These are phyloP conservation scores for Fusarium aywerte DNA, from an alignment of 2,329 filamentous ascomycete genomes.

Conservation along the genomic window DNA sequence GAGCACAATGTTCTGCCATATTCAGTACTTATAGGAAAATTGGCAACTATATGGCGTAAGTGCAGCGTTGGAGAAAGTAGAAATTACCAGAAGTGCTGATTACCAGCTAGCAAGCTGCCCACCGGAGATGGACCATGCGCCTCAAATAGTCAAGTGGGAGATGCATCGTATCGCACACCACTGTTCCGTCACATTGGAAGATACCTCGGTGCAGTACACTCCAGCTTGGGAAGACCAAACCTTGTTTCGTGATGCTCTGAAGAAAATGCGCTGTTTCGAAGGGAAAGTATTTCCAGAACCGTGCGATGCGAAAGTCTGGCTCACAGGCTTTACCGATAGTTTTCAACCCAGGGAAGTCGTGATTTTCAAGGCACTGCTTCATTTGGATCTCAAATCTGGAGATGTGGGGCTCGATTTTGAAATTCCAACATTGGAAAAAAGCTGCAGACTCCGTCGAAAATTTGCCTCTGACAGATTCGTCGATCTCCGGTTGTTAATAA, in stretches of 20 bases:
- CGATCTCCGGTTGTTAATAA: neutral
- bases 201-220: neutral
- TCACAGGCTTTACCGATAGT: neutral
- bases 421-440: neutral
- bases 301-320: neutral
- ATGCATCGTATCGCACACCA: neutral
- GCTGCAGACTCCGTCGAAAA: conserved; percentile 1
- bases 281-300: neutral
- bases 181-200: neutral
- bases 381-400: neutral
- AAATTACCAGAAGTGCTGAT: neutral
- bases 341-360: neutral
- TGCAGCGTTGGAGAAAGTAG: neutral
- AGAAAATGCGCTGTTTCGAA: neutral
- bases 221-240: neutral
- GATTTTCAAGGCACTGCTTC: neutral
- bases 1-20: neutral
- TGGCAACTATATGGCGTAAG: neutral
- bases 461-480: neutral
- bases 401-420: neutral
- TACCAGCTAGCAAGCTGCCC: neutral
- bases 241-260: neutral
- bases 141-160: neutral
- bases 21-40: neutral
- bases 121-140: neutral